These are phyloP conservation scores for Cutaneotrichosporon daszewskae DNA, from an alignment of 1,284 basidiomycete species.

Conservation along the genomic window DNA sequence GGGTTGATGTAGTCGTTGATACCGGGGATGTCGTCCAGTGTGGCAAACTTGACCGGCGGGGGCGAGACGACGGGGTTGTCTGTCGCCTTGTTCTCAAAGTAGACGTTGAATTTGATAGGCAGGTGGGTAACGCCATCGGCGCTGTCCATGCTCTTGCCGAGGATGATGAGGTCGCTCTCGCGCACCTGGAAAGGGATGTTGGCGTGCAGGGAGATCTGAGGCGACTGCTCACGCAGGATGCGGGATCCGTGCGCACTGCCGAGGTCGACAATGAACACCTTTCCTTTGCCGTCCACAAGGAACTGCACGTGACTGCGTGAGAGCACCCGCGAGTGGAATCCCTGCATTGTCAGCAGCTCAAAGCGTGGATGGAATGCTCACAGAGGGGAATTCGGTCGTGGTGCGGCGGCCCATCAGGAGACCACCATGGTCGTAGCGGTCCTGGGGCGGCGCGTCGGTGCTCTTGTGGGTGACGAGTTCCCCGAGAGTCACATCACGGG, in stretches of 20 bases:
- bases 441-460: background rate
- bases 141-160: slow-evolving; percentile 37
- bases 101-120: too few species aligned
- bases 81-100: too few species aligned
- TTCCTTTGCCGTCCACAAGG: slow-evolving; percentile 18
- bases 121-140: slow-evolving; percentile 2
- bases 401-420: slow-evolving; percentile 7
- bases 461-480: slow-evolving; percentile 5
- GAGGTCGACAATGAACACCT: slow-evolving; percentile 29
- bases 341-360: slow-evolving; percentile 13
- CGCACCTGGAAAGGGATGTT: slow-evolving; percentile 17
- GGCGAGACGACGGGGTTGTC: too few species aligned
- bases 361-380: too few species aligned
- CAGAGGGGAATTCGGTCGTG: background rate
- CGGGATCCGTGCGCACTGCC: slow-evolving; percentile 28
- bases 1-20: background rate
- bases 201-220: background rate
- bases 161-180: slow-evolving; percentile 23
- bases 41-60: slow-evolving; percentile 1
- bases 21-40: background rate
- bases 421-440: slow-evolving; percentile 1
- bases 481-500: slow-evolving; percentile 2
- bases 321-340: slow-evolving; percentile 24
- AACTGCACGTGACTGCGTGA: slow-evolving; percentile 32
- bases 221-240: slow-evolving; percentile 3